phyloP scores from a whole-genome alignment of 306 rosid genomes.

The Canavalia ensiformis region DNA sequence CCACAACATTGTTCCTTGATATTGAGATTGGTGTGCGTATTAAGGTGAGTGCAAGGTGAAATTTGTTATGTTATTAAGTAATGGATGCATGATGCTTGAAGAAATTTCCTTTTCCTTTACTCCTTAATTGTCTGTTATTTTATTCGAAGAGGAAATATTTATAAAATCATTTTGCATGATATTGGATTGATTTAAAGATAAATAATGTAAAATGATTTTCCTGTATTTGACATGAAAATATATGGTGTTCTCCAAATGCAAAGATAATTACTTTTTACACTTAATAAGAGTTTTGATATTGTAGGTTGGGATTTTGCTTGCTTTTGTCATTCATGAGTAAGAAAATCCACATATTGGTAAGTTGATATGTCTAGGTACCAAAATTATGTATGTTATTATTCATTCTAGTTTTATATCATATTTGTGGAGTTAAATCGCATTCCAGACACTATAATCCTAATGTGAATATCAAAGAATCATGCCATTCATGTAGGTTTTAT shows the following conservation, averaged over 20 bases:
- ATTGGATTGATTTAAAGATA: constrained; percentile 35
- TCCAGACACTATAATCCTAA: constrained; percentile 5
- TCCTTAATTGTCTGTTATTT: constrained; percentile 16
- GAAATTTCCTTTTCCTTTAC: background rate
- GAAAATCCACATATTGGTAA: constrained; percentile 98
- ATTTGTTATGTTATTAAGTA: constrained; percentile 36
- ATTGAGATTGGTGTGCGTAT: constrained; percentile 95
- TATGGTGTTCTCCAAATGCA: constrained; percentile 28
- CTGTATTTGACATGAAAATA: constrained; percentile 21
- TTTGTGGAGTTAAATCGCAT: constrained; percentile 23
- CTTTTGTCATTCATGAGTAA: constrained; percentile 95
- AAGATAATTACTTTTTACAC: constrained; percentile 37
- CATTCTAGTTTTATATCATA: background rate
- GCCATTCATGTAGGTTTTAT: constrained; percentile 1
- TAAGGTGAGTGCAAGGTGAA: constrained; percentile 78
- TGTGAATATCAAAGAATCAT: constrained; percentile 1
- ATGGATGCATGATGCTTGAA: constrained; percentile 25
- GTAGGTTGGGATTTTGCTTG: constrained; percentile 94
- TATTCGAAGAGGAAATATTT: constrained; percentile 22
- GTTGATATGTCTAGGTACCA: constrained; percentile 44
- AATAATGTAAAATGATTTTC: constrained; percentile 31
- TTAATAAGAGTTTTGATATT: constrained; percentile 45
- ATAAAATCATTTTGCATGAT: constrained; percentile 19
- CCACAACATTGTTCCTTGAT: constrained; percentile 84
- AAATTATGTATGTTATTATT: constrained; percentile 20